Base-by-base conservation (phyloP, 768 basidiomycete genomes). In the Podaxis sp. region DNA sequence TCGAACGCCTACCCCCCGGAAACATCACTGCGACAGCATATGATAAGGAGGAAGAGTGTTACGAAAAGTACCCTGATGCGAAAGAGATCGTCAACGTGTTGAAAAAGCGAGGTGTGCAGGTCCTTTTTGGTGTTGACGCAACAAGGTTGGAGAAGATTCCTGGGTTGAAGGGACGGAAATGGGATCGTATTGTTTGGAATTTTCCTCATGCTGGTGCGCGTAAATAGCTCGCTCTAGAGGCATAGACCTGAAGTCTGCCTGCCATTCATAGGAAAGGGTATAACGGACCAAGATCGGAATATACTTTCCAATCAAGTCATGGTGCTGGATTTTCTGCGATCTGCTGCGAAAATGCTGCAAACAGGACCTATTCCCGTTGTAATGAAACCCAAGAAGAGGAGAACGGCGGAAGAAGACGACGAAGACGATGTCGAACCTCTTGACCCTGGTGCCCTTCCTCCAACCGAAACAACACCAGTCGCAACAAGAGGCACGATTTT, bases 261-360 rank as follows among this genome's bases (percentile, higher is more conserved):
- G 21, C 59, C 40, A 54, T 62, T 38, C 38, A 44, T 67, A 92
- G 90, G 91, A 25, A 92, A 86, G 69, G 93, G 95, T 2, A 95
- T 98, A 62, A 84, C 90, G 23, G 93, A 98, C 71, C 93, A 95
- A 73, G 90, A 95, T 68, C 84, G 95, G 52, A 98, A 97, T 73
- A 91, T 98, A 61, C 74, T 91, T 14, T 87, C 89, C 5, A 97
- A 98, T 71, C 96, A 98, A 67, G 67, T 86, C 18, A 80, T 97
- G 18, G 74, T 98, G 35, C 79, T 97, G 27, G 86, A 82, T 4
- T 97, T 97, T 70, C 76, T 98, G 51, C 84, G 87, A 16, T 91
- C 89, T 14, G 89, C 85, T 27, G 77, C 86, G 0, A 75, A 80
- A 5, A 72, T 89, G 23, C 75, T 98, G 25, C 74, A 76, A 9